phyloP scores from a whole-genome alignment of 2,329 filamentous ascomycete species.

The Aspergillus aculeatinus region DNA sequence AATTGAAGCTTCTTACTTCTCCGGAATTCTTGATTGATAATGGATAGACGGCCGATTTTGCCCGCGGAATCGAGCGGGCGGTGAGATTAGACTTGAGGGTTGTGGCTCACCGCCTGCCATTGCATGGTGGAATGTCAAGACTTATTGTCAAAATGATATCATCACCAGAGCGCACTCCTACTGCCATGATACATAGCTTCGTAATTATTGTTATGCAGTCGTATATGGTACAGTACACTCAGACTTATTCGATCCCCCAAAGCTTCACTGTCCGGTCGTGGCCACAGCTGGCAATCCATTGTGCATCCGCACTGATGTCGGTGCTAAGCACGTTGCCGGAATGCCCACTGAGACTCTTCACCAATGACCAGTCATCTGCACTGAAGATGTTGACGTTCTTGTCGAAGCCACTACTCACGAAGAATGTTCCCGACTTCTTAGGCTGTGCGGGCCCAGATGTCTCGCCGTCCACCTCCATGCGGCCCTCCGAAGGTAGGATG shows the following conservation, averaged over 20 bases:
- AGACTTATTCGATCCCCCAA: conserved; percentile 79
- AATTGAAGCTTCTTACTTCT: neutral
- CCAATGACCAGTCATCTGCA: conserved; percentile 89
- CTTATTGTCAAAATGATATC: neutral
- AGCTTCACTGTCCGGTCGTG: conserved; percentile 95
- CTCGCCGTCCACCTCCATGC: conserved; percentile 36
- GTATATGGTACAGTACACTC: conserved; percentile 13
- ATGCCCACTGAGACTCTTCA: conserved; percentile 85
- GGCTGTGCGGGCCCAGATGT: conserved; percentile 53
- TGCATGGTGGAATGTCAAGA: neutral
- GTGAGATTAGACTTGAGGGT: neutral
- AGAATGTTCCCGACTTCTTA: conserved; percentile 86
- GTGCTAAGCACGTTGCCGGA: conserved; percentile 88
- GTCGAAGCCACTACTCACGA: conserved; percentile 89
- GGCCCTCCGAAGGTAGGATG: conserved; percentile 60
- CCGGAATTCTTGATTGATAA: neutral
- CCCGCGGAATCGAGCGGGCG: neutral
- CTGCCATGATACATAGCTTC: neutral
- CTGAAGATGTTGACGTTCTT: conserved; percentile 94
- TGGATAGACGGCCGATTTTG: neutral
- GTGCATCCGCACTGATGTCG: conserved; percentile 80
- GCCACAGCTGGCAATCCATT: conserved; percentile 91
- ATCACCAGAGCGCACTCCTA: neutral
- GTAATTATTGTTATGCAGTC: neutral
- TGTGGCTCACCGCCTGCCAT: neutral